phyloP scores from a whole-genome alignment of 2,329 filamentous ascomycete species.

The Fusarium begoniae region DNA sequence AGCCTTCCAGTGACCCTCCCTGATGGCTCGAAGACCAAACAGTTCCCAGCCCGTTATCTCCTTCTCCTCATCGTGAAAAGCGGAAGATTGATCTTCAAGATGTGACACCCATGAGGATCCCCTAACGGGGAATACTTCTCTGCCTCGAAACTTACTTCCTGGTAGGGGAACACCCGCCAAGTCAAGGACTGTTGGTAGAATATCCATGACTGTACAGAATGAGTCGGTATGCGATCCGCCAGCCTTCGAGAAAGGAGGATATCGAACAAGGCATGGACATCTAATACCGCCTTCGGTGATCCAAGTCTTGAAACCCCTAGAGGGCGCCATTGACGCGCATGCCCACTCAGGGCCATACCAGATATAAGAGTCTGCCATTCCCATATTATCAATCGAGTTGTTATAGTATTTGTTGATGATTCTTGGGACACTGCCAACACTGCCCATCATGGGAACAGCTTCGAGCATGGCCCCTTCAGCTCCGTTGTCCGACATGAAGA shows the following conservation, averaged over 20 bases:
- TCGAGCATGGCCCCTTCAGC: constrained; percentile 50
- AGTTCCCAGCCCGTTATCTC: constrained; percentile 66
- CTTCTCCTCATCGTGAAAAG: constrained; percentile 57
- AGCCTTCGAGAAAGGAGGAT: constrained; percentile 40
- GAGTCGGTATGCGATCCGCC: constrained; percentile 46
- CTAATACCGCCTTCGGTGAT: constrained; percentile 43
- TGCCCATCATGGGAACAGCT: constrained; percentile 59
- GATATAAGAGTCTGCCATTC: constrained; percentile 64
- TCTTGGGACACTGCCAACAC: constrained; percentile 17
- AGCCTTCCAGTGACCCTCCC: constrained; percentile 65
- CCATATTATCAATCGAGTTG: constrained; percentile 61
- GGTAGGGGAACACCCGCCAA: constrained; percentile 55
- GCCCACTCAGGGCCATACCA: constrained; percentile 70
- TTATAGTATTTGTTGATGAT: constrained; percentile 56
- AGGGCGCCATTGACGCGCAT: constrained; percentile 49
- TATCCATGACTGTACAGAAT: constrained; percentile 58
- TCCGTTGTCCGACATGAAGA: constrained; percentile 8
- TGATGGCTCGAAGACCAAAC: constrained; percentile 61
- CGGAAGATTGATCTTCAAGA: constrained; percentile 43
- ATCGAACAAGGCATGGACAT: constrained; percentile 35
- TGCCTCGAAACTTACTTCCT: constrained; percentile 48
- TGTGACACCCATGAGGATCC: constrained; percentile 45
- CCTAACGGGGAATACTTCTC: constrained; percentile 60
- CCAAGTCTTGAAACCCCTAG: constrained; percentile 48
- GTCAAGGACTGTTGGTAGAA: constrained; percentile 58